Percentiles rank a stretch among this genome's conserved stretches.
These are phyloP conservation scores for Rhodotorula sp. DNA, from an alignment of 1,284 basidiomycete genomes.

Conservation along the genomic window DNA sequence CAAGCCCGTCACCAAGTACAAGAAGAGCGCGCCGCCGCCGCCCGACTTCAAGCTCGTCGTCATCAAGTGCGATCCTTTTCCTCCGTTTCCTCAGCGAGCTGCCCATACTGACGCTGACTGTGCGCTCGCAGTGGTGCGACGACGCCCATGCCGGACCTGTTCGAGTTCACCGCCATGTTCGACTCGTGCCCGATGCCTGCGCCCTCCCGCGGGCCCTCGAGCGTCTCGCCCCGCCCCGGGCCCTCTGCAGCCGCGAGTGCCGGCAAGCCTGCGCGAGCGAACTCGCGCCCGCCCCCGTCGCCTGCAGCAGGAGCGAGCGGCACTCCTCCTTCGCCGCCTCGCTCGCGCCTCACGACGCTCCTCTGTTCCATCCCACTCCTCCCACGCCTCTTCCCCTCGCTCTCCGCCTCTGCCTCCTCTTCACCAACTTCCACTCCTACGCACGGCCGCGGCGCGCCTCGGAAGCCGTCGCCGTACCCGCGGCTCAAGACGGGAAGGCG, in stretches of 20 bases:
- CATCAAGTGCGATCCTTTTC: constrained; percentile 57
- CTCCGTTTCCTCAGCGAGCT: too few species aligned
- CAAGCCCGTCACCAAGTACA: constrained; percentile 82
- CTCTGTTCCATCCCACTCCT: constrained; percentile 12
- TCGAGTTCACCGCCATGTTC: constrained; percentile 67
- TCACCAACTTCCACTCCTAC: not conserved
- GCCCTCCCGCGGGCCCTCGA: not conserved
- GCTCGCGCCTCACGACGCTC: not conserved
- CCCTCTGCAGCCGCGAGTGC: constrained; percentile 1
- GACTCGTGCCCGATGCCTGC: constrained; percentile 56
- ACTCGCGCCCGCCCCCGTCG: not conserved
- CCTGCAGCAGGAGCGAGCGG: constrained; percentile 21
- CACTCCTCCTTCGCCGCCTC: not conserved
- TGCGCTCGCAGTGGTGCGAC: constrained; percentile 62
- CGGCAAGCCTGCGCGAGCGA: not conserved
- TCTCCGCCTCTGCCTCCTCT: not conserved
- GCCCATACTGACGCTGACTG: not conserved
- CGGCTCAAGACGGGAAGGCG: constrained; percentile 79
- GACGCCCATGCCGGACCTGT: constrained; percentile 69
- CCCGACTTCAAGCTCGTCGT: constrained; percentile 89
- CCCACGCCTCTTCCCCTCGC: constrained; percentile 26
- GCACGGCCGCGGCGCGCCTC: not conserved
- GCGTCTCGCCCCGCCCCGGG: constrained; percentile 19
- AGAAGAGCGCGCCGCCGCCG: constrained; percentile 71
- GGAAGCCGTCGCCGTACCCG: constrained; percentile 48